phyloP scores from a whole-genome alignment of 768 basidiomycete genomes.

The Imleria badia region DNA sequence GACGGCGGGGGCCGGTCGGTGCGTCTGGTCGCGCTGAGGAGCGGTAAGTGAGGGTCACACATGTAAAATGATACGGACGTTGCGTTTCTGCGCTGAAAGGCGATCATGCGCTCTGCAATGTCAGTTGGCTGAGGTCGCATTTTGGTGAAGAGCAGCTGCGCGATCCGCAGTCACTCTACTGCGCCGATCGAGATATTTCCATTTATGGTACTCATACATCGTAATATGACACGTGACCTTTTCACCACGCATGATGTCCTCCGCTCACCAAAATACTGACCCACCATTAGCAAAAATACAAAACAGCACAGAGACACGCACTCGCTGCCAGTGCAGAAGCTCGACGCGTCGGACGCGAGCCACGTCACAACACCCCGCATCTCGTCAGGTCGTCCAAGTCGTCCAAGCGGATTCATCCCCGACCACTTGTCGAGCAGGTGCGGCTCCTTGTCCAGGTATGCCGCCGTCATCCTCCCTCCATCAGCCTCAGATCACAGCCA shows the following conservation, averaged over 20 bases:
- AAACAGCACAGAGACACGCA: slow-evolving; percentile 35
- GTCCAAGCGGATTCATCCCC: slow-evolving; percentile 62
- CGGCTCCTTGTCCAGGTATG: slow-evolving; percentile 64
- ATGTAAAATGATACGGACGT: too few species aligned
- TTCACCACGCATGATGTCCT: slow-evolving; percentile 33
- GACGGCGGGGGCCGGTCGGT: slow-evolving; percentile 41
- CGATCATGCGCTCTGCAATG: slow-evolving; percentile 63
- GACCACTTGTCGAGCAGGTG: slow-evolving; percentile 68
- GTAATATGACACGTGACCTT: slow-evolving; percentile 18
- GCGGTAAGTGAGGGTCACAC: too few species aligned
- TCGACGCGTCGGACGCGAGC: slow-evolving; percentile 75
- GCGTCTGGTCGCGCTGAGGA: slow-evolving; percentile 46
- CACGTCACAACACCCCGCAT: slow-evolving; percentile 68
- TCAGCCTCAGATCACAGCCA: slow-evolving; percentile 8
- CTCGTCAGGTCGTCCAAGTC: slow-evolving; percentile 72
- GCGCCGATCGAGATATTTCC: slow-evolving; percentile 35
- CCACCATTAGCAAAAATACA: neutral
- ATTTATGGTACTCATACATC: slow-evolving; percentile 17
- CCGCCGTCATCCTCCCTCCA: slow-evolving; percentile 65
- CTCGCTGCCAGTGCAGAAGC: slow-evolving; percentile 83
- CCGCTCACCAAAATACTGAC: slow-evolving; percentile 32
- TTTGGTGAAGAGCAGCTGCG: neutral
- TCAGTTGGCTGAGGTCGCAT: slow-evolving; percentile 45
- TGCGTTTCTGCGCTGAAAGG: slow-evolving; percentile 64
- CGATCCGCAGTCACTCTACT: slow-evolving; percentile 31